A percentile compares a stretch with the other conserved stretches of the same genome.
phyloP scores from a whole-genome alignment of 78 protist genomes.

The Dictyostelium purpureum region DNA sequence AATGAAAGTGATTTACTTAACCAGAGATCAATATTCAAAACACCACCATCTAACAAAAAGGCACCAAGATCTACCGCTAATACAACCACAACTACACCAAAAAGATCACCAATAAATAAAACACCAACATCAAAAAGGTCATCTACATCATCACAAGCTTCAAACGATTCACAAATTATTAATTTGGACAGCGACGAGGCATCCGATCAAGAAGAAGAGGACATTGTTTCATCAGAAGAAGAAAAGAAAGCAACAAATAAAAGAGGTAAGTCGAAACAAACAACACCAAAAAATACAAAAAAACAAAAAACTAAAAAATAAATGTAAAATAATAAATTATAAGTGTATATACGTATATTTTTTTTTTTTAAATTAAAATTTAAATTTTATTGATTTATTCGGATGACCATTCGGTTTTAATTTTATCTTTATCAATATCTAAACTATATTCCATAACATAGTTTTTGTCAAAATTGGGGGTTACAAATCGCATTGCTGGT shows the following conservation, averaged over 20 bases:
- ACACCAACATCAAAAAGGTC: background rate
- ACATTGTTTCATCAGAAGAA: background rate
- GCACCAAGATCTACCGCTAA: background rate
- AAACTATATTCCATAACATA: background rate
- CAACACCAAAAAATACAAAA: background rate
- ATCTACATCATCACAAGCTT: background rate
- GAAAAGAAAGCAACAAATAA: background rate
- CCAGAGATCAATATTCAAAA: background rate
- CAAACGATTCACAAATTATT: background rate
- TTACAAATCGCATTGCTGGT: background rate
- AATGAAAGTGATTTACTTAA: background rate
- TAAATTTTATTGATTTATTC: background rate
- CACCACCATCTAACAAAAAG: background rate
- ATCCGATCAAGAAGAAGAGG: background rate
- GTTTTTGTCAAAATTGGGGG: background rate
- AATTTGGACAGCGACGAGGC: background rate
- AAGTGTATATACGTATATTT: background rate
- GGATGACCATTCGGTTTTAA: background rate
- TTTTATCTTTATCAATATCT: background rate
- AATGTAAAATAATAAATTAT: background rate
- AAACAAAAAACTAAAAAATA: background rate
- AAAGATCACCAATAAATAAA: background rate
- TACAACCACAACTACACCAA: background rate
- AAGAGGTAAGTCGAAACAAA: conserved; percentile 23
- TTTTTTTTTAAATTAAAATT: background rate